Evolutionary conservation across 2,329 filamentous ascomycete species (phyloP).

Genomic region (Raffaelea albimanens): DNA sequence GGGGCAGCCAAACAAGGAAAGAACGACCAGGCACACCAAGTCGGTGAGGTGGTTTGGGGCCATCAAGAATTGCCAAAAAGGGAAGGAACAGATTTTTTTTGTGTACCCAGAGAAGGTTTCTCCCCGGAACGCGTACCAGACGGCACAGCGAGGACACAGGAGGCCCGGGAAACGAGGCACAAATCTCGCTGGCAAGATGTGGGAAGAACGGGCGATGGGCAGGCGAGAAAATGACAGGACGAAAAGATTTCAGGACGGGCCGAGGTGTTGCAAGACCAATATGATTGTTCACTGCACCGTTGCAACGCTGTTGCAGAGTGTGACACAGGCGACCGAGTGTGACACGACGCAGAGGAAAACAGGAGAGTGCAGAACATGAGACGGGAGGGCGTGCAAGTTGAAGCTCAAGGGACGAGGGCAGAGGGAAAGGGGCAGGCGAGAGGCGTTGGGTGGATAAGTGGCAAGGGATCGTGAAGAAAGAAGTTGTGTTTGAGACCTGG

Average conservation of each 20-base stretch:
- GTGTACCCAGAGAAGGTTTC: background rate
- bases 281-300: too few relatives aligned
- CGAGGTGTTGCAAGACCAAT: too few relatives aligned
- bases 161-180: background rate
- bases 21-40: conserved; percentile 2
- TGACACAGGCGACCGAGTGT: background rate
- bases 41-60: background rate
- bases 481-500: background rate
- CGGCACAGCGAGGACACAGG: background rate
- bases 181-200: background rate
- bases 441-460: too few relatives aligned
- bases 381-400: background rate
- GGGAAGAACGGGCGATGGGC: background rate
- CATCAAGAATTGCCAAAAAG: conserved; percentile 4
- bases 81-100: conserved; percentile 4
- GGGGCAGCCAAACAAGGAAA: conserved; percentile 7
- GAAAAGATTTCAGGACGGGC: background rate
- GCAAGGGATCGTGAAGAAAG: background rate
- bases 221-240: background rate
- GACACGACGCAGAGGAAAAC: background rate
- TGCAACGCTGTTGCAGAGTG: too few relatives aligned
- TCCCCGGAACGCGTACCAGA: background rate
- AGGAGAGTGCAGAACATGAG: background rate
- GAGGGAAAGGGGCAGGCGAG: too few relatives aligned
- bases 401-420: background rate